Evolutionary conservation across 2,329 filamentous ascomycete genomes (phyloP).

Genomic region (Neurospora crassa): DNA sequence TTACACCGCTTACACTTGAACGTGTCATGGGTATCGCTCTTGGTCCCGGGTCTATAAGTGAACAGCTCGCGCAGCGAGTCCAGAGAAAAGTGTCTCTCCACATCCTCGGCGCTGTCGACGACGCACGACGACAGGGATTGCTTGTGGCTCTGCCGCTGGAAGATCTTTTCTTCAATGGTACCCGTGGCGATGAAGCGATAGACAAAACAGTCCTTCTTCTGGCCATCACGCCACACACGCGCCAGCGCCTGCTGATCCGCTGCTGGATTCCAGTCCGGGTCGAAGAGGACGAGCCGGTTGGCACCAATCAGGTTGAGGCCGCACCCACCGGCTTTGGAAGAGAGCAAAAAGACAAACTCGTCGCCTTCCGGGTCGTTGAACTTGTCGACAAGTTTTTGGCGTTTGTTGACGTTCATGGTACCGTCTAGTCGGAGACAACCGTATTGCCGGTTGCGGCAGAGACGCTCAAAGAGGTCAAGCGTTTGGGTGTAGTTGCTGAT

Average conservation of each 20-base stretch:
- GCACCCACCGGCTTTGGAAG: conserved; percentile 92
- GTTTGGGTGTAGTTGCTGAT: conserved; percentile 99
- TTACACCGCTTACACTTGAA: conserved; percentile 97
- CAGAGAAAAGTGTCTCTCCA: conserved; percentile 90
- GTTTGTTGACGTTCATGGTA: conserved; percentile 95
- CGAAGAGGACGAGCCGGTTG: conserved; percentile 90
- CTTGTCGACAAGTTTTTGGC: conserved; percentile 92
- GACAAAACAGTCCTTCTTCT: conserved; percentile 98
- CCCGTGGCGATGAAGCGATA: conserved; percentile 99
- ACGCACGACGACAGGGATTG: conserved; percentile 94
- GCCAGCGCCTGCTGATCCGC: conserved; percentile 95
- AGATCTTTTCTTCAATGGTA: conserved; percentile 98
- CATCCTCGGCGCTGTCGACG: conserved; percentile 92
- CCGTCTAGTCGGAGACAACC: conserved; percentile 85
- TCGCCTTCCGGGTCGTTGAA: conserved; percentile 89
- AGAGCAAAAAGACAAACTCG: conserved; percentile 93
- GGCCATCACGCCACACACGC: conserved; percentile 95
- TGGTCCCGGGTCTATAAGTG: conserved; percentile 77
- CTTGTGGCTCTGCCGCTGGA: conserved; percentile 96
- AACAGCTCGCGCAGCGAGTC: conserved; percentile 89
- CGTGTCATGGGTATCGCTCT: conserved; percentile 91
- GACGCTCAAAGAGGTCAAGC: conserved; percentile 82
- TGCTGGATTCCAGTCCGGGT: conserved; percentile 96
- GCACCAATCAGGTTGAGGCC: conserved; percentile 93
- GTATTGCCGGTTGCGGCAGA: conserved; percentile 79